A percentile compares a stretch with the other conserved stretches of the same genome.
Evolutionary conservation across 352 stramenopile species (phyloP).

Genomic region (Phytophthora lateralis): DNA sequence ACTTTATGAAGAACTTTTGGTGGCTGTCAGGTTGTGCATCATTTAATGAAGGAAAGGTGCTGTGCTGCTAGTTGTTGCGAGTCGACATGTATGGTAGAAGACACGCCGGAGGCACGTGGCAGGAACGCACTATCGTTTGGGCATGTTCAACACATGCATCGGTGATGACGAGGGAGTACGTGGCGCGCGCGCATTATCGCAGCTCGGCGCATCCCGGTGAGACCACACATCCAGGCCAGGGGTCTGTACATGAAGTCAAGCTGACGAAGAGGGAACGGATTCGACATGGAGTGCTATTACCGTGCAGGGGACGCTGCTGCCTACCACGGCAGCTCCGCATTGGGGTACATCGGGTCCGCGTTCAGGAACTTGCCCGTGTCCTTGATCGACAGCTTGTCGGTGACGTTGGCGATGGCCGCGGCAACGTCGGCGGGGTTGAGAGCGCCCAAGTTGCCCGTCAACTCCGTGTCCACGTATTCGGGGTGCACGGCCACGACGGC

Average conservation of each 20-base stretch:
- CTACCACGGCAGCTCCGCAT: constrained; percentile 36
- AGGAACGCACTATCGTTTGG: background rate
- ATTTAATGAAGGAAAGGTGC: no score
- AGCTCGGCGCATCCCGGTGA: no score
- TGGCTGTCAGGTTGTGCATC: no score
- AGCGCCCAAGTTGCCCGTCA: constrained; percentile 28
- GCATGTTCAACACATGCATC: constrained; percentile 15
- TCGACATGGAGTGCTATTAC: background rate
- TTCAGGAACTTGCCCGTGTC: constrained; percentile 42
- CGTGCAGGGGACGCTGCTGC: background rate
- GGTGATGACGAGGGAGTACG: constrained; percentile 25
- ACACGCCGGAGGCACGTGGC: background rate
- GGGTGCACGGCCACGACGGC: constrained; percentile 32
- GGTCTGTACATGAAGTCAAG: background rate
- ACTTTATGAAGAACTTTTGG: no score
- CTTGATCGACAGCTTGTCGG: constrained; percentile 17
- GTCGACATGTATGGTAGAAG: background rate
- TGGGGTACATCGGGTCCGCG: constrained; percentile 15
- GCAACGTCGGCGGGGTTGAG: constrained; percentile 32
- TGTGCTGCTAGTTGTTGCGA: background rate
- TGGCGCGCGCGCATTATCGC: constrained; percentile 1
- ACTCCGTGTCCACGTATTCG: constrained; percentile 45
- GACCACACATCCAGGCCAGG: no score
- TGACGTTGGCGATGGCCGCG: constrained; percentile 22
- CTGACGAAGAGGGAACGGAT: background rate